Evolutionary conservation across 2,329 filamentous ascomycete genomes (phyloP).

Genomic region (Microdochium bolleyi): DNA sequence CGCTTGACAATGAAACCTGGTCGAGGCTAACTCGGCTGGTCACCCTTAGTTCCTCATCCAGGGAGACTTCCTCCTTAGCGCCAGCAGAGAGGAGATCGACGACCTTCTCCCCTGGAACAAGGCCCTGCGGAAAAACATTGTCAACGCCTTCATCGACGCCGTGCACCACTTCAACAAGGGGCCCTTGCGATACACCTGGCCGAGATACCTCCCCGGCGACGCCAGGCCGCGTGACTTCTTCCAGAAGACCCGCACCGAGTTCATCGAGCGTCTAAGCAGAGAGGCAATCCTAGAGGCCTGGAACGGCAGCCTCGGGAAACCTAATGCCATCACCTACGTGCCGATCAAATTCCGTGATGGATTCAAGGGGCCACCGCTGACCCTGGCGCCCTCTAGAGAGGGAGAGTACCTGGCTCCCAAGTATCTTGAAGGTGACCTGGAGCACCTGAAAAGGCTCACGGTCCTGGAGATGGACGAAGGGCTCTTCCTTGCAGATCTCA

Average conservation of each 20-base stretch:
- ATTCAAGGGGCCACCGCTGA: not conserved
- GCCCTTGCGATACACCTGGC: not conserved
- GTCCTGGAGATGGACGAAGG: not conserved
- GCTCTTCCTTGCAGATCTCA: not conserved
- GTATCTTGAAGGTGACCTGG: not conserved
- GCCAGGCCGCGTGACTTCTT: not conserved
- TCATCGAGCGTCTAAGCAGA: not conserved
- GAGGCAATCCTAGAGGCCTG: not conserved
- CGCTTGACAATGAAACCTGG: not conserved
- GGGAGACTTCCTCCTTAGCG: constrained; percentile 9
- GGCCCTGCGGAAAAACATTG: not conserved
- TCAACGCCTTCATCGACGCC: not conserved
- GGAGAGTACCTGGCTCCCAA: not conserved
- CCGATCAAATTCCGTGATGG: not conserved
- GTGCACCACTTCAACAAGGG: not conserved
- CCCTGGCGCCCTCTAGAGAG: not conserved
- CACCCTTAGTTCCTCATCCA: not conserved
- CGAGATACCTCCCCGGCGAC: not conserved
- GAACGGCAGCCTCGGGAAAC: not conserved
- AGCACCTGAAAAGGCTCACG: not conserved
- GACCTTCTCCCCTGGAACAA: constrained; percentile 1
- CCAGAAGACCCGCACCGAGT: not conserved
- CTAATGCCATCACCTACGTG: not conserved
- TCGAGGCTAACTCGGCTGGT: not conserved
- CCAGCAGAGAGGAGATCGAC: not conserved